These are phyloP conservation scores for Trametopsis cervina DNA, from an alignment of 768 basidiomycete species.

Conservation along the genomic window DNA sequence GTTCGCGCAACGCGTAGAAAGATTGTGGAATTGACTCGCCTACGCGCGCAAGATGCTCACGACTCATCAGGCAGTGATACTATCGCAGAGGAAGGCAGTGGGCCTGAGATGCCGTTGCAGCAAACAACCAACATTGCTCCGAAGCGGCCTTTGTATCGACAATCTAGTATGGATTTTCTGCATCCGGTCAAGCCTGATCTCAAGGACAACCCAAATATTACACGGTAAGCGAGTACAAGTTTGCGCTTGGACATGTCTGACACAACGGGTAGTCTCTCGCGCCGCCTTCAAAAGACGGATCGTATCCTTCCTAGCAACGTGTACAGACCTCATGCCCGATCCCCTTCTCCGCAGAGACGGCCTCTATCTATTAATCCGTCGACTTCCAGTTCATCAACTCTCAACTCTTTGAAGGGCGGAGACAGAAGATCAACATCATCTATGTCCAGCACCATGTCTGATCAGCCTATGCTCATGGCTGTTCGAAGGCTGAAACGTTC, in stretches of 20 bases:
- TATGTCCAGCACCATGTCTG: conserved; percentile 33
- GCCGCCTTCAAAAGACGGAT: conserved; percentile 59
- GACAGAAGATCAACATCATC: conserved; percentile 29
- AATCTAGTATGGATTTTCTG: conserved; percentile 87
- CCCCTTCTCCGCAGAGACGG: conserved; percentile 27
- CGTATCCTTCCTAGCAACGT: conserved; percentile 37
- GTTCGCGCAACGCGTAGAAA: conserved; percentile 76
- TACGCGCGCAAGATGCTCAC: conserved; percentile 46
- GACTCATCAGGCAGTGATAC: conserved; percentile 29
- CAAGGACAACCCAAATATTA: conserved; percentile 48
- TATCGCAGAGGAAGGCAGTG: conserved; percentile 42
- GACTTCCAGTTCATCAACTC: conserved; percentile 59
- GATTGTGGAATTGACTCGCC: conserved; percentile 71
- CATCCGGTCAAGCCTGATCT: conserved; percentile 39
- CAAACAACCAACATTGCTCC: conserved; percentile 42
- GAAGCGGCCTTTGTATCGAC: conserved; percentile 61
- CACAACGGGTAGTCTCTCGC: conserved; percentile 45
- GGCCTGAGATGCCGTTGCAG: conserved; percentile 35
- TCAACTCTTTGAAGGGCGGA: conserved; percentile 30
- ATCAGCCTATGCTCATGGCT: conserved; percentile 23
- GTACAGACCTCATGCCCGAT: conserved; percentile 54
- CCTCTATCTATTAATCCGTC: conserved; percentile 47
- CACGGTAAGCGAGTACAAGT: conserved; percentile 40
- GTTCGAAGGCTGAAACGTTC: conserved; percentile 45
- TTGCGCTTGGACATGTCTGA: conserved; percentile 11